Evolutionary conservation across 163 green algal genomes (phyloP), one percentile per base, ranked within the genome.

Genomic region (Trebouxiophyceae sp.): DNA sequence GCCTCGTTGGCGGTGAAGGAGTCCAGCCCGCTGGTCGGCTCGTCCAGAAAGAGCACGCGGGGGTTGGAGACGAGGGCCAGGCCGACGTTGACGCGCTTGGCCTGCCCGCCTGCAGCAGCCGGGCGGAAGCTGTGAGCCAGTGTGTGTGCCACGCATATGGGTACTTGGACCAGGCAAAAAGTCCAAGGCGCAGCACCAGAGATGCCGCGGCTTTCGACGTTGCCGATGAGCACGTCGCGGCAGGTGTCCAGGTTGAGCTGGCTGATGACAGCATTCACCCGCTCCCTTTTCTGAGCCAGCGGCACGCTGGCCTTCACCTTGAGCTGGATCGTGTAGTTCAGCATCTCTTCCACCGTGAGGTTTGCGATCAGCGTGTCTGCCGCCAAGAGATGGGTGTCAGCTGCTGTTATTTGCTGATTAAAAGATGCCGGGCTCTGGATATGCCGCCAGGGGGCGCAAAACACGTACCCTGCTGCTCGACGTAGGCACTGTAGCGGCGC

Each of bases 261-360:
- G 6, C 69, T 45, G 0, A 95, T 57, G n/a, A 90, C 47, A 6
- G 55, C 22, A 2, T 77, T 70, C 60, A 96, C 88, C 2, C 62
- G 68, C 8, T 44, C 56, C 46, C 61, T 31, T 72, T 95, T 94
- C 0, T 50, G 60, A 0, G 45, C 59, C 4, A 71, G n/a, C 0
- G 73, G 39, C 72, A 86, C 74, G 5, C 23, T 39, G 0, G 72
- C 45, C 6, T 77, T 63, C 16, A 76, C 62, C 78, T 93, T 95
- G 32, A 96, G 75, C 72, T 93, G 77, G 0, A 83, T 84, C 4
- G 86, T 95, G 80, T 96, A 96, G 67, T 82, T 30, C 57, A 95
- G 72, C 84, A 93, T 92, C 78, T 93, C 33, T 86, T 76, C n/a
- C 60, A 82, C 31, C 30, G 46, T 68, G 29, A 68, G 32, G 20